Evolutionary conservation across 441 rosid genomes (phyloP), one percentile per base, ranked within the genome.

Genomic region (Monsonia emarginata): DNA sequence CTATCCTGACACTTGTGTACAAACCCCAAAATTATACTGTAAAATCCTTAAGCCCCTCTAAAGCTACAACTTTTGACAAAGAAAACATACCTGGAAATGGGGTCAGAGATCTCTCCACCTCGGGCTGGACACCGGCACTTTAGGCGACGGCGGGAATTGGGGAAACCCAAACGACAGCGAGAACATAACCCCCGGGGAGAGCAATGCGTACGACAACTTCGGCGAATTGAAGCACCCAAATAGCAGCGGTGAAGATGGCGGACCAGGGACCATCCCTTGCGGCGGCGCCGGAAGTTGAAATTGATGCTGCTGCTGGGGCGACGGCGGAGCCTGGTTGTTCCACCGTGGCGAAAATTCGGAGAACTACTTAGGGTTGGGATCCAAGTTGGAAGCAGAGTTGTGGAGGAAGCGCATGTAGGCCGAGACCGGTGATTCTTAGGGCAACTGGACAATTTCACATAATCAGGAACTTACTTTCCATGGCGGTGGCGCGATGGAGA

Each of bases 391-490:
- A 68, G 75, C 65, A 14, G 92, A 76, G 78, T 72, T 78, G 9
- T 87, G 90, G 60, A 88, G 81, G 71, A 69, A 80, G 2, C 97
- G 86, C 97, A 90, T 78, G 75, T 90, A 85, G 1, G 97, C 94
- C 4, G 94, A 90, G 6, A 92, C 89, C 0, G 98, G 98, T 9
- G 97, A 92, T 63, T 92, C 97, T n/a, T n/a, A n/a, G n/a, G n/a
- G n/a, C n/a, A n/a, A n/a, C n/a, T n/a, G n/a, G n/a, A n/a, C n/a
- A n/a, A n/a, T n/a, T n/a, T n/a, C n/a, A n/a, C n/a, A n/a, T n/a
- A n/a, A n/a, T n/a, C n/a, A n/a, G n/a, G n/a, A n/a, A n/a, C n/a
- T n/a, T n/a, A n/a, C n/a, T n/a, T n/a, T n/a, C n/a, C n/a, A n/a
- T n/a, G n/a, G n/a, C n/a, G n/a, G n/a, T n/a, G n/a, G n/a, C n/a